Conservation (phyloP, 73 alveolate species). For the Effrenium voratum region DNA sequence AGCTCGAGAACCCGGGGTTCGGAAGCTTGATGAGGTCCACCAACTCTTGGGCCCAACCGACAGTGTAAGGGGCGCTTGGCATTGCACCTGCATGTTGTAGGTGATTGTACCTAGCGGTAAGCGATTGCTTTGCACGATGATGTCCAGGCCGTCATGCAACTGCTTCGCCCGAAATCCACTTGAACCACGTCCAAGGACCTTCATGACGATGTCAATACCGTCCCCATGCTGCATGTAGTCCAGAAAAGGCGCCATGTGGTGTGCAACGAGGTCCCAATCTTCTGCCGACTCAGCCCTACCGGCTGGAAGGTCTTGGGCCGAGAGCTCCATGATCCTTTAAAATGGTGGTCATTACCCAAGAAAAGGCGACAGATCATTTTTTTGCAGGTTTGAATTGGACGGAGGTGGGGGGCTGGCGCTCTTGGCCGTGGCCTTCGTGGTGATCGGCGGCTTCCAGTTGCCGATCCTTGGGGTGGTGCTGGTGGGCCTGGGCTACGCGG, state of each 20-base stretch:
- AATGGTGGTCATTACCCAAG: background rate
- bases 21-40: background rate
- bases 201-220: background rate
- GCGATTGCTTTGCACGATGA: background rate
- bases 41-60: no score
- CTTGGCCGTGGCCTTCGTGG: constrained; percentile 50
- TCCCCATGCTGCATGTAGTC: background rate
- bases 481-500: constrained; percentile 85
- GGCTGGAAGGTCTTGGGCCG: background rate
- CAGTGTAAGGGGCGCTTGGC: background rate
- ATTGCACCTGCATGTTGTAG: background rate
- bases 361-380: background rate
- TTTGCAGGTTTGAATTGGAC: background rate
- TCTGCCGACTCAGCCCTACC: background rate
- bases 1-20: background rate
- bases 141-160: background rate
- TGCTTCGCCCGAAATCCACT: background rate
- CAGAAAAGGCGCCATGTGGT: background rate
- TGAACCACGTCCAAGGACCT: no score
- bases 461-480: constrained; percentile 46
- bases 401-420: constrained; percentile 44
- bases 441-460: constrained; percentile 21
- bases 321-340: background rate
- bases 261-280: background rate
- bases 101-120: background rate